phyloP scores from a whole-genome alignment of 176 grass and related monocot species.

The Oryza glaberrima region DNA sequence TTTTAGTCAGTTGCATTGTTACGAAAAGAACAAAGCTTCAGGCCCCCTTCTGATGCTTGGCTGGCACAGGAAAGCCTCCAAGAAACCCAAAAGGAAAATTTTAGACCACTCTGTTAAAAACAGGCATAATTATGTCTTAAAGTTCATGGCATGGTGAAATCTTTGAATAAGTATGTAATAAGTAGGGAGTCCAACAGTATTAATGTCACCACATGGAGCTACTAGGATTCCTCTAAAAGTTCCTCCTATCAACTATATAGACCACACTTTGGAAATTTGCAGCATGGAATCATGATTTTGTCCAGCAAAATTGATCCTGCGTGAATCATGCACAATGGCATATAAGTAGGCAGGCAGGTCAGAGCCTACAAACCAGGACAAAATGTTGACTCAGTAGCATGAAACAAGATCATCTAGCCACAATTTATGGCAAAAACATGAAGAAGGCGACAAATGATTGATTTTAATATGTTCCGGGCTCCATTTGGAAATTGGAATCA shows the following conservation, averaged over 20 bases:
- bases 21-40: background rate
- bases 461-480: constrained; percentile 8
- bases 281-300: constrained; percentile 20
- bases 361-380: background rate
- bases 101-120: too few species aligned
- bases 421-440: background rate
- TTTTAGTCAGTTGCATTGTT: background rate
- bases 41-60: too few species aligned
- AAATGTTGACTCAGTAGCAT: background rate
- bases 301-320: background rate
- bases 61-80: too few species aligned
- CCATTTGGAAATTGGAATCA: constrained; percentile 16
- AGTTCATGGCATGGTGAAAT: too few species aligned
- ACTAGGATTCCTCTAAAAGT: background rate
- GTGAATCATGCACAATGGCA: constrained; percentile 3
- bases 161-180: background rate
- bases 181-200: background rate
- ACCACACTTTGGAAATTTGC: background rate
- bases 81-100: too few species aligned
- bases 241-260: background rate
- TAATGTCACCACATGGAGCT: constrained; percentile 23
- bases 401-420: constrained; percentile 8
- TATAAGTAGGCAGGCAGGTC: background rate
- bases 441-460: background rate
- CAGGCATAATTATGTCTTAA: too few species aligned